Evolutionary conservation across 1,284 basidiomycete genomes (phyloP).

Genomic region (Salmacisia buchloeana): DNA sequence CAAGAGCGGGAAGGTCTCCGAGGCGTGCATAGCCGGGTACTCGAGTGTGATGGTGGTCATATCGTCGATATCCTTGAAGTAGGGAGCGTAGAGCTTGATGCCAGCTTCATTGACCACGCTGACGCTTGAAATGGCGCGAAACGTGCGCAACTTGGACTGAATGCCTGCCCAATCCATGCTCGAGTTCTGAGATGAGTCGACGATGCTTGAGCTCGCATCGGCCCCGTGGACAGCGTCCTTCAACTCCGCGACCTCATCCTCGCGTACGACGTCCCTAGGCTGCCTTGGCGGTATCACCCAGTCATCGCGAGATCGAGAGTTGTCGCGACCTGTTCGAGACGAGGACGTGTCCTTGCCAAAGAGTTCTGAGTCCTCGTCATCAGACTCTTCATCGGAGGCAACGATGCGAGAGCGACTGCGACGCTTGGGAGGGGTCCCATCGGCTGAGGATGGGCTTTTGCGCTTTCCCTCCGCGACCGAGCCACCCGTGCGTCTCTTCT

Average conservation of each 20-base stretch:
- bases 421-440: slow-evolving; percentile 4
- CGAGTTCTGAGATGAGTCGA: not conserved
- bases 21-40: slow-evolving; percentile 32
- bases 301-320: not conserved
- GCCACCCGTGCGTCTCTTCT: not conserved
- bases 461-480: slow-evolving; percentile 10
- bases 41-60: slow-evolving; percentile 26
- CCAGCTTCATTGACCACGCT: slow-evolving; percentile 22
- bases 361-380: not conserved
- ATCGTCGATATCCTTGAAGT: slow-evolving; percentile 28
- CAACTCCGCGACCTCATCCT: not conserved
- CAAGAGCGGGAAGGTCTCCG: slow-evolving; percentile 36
- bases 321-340: not conserved
- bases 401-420: not conserved
- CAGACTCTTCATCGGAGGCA: not conserved
- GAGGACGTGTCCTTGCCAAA: not conserved
- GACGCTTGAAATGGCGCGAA: not conserved
- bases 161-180: not conserved
- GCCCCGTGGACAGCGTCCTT: slow-evolving; percentile 13
- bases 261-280: not conserved
- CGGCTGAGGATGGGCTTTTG: slow-evolving; percentile 1
- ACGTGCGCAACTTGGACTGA: not conserved
- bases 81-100: slow-evolving; percentile 30
- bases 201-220: not conserved
- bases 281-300: not conserved